Percentiles rank a stretch among this genome's conserved stretches.
Conservation (phyloP, 2,329 filamentous ascomycete species). For the Aspergillus novofumigatus region DNA sequence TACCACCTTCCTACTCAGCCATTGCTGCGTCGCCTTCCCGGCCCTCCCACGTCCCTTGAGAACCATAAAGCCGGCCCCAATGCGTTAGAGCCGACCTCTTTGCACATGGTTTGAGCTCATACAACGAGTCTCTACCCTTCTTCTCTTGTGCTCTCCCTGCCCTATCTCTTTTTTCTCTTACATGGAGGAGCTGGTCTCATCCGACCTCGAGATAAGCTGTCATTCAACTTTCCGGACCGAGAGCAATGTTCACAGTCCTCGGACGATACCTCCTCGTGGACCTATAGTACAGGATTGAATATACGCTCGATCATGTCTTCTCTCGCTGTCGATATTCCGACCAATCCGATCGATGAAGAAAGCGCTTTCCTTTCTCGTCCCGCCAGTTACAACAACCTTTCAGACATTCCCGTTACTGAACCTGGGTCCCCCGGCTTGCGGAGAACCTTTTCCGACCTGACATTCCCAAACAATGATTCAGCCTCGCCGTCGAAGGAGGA, state of each 20-base stretch:
- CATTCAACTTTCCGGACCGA: slow-evolving; percentile 13
- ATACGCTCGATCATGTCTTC: slow-evolving; percentile 31
- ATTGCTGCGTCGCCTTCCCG: neutral
- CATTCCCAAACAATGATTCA: slow-evolving; percentile 37
- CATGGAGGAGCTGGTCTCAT: slow-evolving; percentile 42
- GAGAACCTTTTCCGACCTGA: slow-evolving; percentile 48
- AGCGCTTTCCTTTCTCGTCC: slow-evolving; percentile 45
- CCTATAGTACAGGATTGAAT: slow-evolving; percentile 12
- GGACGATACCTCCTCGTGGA: slow-evolving; percentile 19
- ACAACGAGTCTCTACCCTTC: neutral
- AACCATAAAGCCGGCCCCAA: slow-evolving; percentile 5
- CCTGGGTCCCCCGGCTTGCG: slow-evolving; percentile 39
- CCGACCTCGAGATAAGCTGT: slow-evolving; percentile 22
- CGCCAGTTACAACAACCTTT: slow-evolving; percentile 57
- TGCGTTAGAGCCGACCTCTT: slow-evolving; percentile 4
- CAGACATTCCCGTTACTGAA: slow-evolving; percentile 33
- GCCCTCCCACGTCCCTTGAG: neutral
- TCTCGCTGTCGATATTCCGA: slow-evolving; percentile 19
- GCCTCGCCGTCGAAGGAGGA: slow-evolving; percentile 36
- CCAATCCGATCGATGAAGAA: slow-evolving; percentile 23
- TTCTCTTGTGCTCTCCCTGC: neutral
- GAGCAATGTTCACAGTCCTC: slow-evolving; percentile 28
- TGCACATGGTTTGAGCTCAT: slow-evolving; percentile 13
- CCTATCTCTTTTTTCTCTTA: slow-evolving; percentile 21
- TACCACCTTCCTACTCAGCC: neutral